These are phyloP conservation scores for Coniferiporia weirii DNA, from an alignment of 1,284 basidiomycete species.

Conservation along the genomic window DNA sequence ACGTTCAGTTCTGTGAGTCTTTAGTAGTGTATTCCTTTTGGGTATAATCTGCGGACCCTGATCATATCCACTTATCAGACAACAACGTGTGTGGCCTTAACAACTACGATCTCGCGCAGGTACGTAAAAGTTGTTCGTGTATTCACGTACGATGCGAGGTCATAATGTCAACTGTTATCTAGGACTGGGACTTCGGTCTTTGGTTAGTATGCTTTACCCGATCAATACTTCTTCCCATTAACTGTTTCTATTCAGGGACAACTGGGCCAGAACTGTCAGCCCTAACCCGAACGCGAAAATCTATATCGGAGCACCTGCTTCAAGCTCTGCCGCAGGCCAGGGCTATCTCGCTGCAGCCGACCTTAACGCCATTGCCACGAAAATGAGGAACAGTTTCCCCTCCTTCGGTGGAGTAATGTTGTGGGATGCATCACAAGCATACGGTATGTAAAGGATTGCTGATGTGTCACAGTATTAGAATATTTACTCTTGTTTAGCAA, in stretches of 20 bases:
- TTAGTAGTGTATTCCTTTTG: neutral
- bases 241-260: conserved; percentile 38
- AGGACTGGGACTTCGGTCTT: conserved; percentile 51
- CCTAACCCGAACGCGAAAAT: conserved; percentile 57
- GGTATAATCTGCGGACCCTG: conserved; percentile 4
- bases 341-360: conserved; percentile 46
- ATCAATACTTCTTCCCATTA: neutral
- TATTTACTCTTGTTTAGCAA: conserved; percentile 33
- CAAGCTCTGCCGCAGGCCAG: conserved; percentile 51
- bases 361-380: conserved; percentile 44
- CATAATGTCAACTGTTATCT: neutral
- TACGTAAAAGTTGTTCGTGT: conserved; percentile 24
- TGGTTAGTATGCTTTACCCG: conserved; percentile 32
- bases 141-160: conserved; percentile 1
- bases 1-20: conserved; percentile 44
- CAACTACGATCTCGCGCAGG: conserved; percentile 36
- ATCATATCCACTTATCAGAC: conserved; percentile 30
- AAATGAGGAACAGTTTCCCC: conserved; percentile 59
- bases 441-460: conserved; percentile 32
- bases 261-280: conserved; percentile 51
- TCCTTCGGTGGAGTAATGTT: conserved; percentile 71
- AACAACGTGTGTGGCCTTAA: conserved; percentile 48
- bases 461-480: conserved; percentile 1
- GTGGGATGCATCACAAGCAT: conserved; percentile 69
- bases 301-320: conserved; percentile 56